Evolutionary conservation across 805 yeast genomes (phyloP).

Genomic region (Schizosaccharomyces octosporus): DNA sequence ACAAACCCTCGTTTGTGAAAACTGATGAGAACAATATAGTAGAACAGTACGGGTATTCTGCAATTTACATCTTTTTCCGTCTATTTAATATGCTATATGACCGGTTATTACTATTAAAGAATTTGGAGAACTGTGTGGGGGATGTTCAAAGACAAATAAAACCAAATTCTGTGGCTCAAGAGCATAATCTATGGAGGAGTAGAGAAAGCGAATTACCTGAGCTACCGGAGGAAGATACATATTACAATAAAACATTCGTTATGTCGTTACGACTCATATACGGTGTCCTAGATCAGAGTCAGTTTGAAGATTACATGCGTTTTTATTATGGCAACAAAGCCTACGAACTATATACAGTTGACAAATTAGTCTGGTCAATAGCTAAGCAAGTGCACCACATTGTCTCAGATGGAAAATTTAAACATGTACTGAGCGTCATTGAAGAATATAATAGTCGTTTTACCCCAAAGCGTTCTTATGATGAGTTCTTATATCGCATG

Average conservation of each 20-base stretch:
- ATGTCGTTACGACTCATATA: conserved; percentile 55
- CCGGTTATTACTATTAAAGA: conserved; percentile 56
- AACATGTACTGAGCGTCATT: conserved; percentile 54
- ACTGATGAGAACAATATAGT: conserved; percentile 18
- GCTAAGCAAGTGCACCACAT: conserved; percentile 73
- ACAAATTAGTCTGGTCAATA: conserved; percentile 64
- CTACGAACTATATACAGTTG: conserved; percentile 74
- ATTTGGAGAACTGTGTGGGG: conserved; percentile 19
- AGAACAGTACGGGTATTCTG: conserved; percentile 68
- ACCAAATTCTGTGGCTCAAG: not conserved
- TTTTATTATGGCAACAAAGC: conserved; percentile 89
- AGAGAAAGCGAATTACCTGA: not conserved
- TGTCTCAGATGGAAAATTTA: conserved; percentile 51
- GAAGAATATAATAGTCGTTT: conserved; percentile 59
- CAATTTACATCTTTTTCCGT: conserved; percentile 73
- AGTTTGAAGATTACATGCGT: conserved; percentile 86
- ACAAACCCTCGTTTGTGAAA: not conserved
- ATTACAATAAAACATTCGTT: not conserved
- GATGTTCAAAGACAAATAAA: not conserved
- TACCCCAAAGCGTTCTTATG: conserved; percentile 45
- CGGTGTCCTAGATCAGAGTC: conserved; percentile 74
- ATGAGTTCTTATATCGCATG: conserved; percentile 76
- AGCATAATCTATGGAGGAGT: not conserved
- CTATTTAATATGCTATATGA: conserved; percentile 58
- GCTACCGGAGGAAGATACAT: not conserved